These are phyloP conservation scores for Mycena venus DNA, from an alignment of 768 basidiomycete species.

Conservation along the genomic window DNA sequence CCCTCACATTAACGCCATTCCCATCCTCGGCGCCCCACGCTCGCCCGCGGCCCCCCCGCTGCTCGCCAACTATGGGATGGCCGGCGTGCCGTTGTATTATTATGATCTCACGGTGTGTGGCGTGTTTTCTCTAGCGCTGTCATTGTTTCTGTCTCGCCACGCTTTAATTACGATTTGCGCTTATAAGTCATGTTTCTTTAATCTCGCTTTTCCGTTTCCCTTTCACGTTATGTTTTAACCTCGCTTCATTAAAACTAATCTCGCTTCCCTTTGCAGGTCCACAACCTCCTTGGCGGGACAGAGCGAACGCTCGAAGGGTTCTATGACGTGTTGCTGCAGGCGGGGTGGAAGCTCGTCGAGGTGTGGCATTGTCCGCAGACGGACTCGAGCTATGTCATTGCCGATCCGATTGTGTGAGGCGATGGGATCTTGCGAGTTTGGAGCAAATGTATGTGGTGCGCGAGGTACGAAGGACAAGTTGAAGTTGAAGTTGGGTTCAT, in stretches of 20 bases:
- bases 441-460: no score
- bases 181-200: no score
- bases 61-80: conserved; percentile 9
- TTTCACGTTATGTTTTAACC: background rate
- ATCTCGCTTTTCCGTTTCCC: background rate
- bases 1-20: background rate
- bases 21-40: conserved; percentile 19
- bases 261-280: background rate
- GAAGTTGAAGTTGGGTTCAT: no score
- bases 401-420: background rate
- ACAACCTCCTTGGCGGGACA: background rate
- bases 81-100: background rate
- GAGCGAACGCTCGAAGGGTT: conserved; percentile 19
- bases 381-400: background rate
- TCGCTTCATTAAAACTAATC: background rate
- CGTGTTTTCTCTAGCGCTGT: background rate
- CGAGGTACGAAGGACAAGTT: no score
- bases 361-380: conserved; percentile 12
- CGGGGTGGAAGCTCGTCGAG: conserved; percentile 15
- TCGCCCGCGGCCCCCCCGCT: background rate
- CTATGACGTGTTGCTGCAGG: background rate
- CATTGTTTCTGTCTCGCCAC: no score
- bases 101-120: background rate
- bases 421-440: no score
- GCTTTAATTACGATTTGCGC: no score